Evolutionary conservation across 331 rosid species (phyloP), one percentile per base, ranked within the genome.

Genomic region (Quercus lobata): DNA sequence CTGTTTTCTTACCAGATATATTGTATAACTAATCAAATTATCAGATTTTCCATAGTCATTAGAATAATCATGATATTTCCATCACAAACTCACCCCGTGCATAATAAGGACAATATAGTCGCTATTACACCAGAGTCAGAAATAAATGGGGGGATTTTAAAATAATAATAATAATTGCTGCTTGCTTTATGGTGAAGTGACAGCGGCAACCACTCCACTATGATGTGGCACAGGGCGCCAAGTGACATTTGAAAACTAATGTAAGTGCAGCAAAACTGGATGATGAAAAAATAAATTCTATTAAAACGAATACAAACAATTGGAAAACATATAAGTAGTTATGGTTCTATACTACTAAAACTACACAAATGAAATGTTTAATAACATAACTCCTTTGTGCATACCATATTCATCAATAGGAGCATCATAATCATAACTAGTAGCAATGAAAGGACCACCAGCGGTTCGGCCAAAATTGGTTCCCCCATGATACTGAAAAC

Each of bases 381-480:
- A 57, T 62, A 58, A 6, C 9, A 25, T 14, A 55, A 12, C 35
- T 72, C 68, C 54, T 61, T 60, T 54, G 76, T 55, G 41, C 82
- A 55, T 93, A 96, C 99, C 99, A 52, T 89, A 96, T 88, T 96
- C 99, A 82, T 96, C 99, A 54, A 96, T 80, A 78, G 99, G 99
- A 7, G 99, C 99, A 83, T 96, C 99, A 53, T 96, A 96, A 85
- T 96, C 99, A 81, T 96, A 96, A 82, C 97, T 93, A 2, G 99
- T 96, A 22, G 98, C 93, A 30, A 96, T 96, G 63, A 96, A 96
- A 18, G 99, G 99, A 77, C 99, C 98, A 32, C 99, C 99, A 65
- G 99, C 97, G 32, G 99, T 96, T 83, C 99, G 90, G 61, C 99
- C 99, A 73, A 96, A 96, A 82, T 93, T 96, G 70, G 99, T 96